Base-by-base conservation (phyloP, 768 basidiomycete species). In the Psilocybe subaeruginosa region DNA sequence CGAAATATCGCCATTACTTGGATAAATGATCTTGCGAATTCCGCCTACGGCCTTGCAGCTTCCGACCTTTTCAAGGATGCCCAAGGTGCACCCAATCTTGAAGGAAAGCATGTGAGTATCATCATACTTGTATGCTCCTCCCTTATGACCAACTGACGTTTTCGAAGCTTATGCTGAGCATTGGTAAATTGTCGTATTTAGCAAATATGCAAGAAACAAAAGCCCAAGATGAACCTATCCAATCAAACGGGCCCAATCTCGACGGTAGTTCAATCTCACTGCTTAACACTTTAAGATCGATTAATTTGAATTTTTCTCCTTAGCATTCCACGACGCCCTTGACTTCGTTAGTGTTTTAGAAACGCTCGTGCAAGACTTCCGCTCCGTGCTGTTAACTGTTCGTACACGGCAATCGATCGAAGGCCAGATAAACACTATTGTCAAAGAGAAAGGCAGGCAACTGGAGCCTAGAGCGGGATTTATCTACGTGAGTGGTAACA, bases 291-390 rank as follows among this genome's bases (percentile, higher is more conserved):
- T 41, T 57, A 23, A 41, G 14, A 17, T 14, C 56, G 19, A 45
- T 39, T 60, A 53, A 59, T 65, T 61, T 59, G 2, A 11, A 6
- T 33, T 5, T n/a, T 29, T 41, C 37, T 35, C 60, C 46, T 0
- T 64, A 95, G 94, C 82, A 2, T 90, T 95, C 78, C 93, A 98
- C 67, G 88, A 95, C 66, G 86, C 84, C 29, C 82, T 98, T 52
- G 93, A 99, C 74, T 88, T 96, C 62, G 82, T 97, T 65, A 89
- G 88, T 59, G 89, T 97, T 2, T 95, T 97, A 65, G 85, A 90
- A 66, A 79, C 80, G 3, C 75, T 99, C 2, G 63, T 86, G 5
- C 77, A 83, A 3, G 84, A 90, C 46, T 87, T 96, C 72, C 85
- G 78, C 64, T 70, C 77, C 29, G 79, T 75, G 11, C 76, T 84